phyloP scores from a whole-genome alignment of 2,329 filamentous ascomycete species.

The Hirsutella thompsonii region DNA sequence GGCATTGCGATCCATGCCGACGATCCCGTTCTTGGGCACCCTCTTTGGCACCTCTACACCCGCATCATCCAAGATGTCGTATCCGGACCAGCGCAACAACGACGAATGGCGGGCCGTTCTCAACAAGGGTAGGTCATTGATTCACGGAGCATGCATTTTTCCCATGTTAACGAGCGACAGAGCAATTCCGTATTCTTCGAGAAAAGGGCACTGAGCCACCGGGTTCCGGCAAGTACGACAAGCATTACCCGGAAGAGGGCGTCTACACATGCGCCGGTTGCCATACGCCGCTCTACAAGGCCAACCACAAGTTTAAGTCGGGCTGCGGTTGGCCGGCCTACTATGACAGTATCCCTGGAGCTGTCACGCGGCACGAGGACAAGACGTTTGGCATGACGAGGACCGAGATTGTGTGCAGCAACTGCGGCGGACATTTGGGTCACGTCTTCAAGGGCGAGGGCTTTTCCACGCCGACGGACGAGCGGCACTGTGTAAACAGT shows the following conservation, averaged over 20 bases:
- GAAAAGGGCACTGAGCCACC: slow-evolving; percentile 83
- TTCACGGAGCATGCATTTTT: background rate
- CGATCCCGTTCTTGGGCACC: slow-evolving; percentile 64
- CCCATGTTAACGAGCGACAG: slow-evolving; percentile 30
- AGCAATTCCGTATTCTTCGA: slow-evolving; percentile 90
- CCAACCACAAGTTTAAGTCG: slow-evolving; percentile 88
- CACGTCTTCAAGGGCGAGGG: slow-evolving; percentile 91
- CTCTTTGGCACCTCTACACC: slow-evolving; percentile 56
- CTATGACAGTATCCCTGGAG: slow-evolving; percentile 87
- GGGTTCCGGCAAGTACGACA: slow-evolving; percentile 72
- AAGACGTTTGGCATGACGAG: slow-evolving; percentile 65
- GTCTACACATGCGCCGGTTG: slow-evolving; percentile 85
- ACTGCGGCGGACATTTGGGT: slow-evolving; percentile 89
- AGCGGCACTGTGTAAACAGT: slow-evolving; percentile 95
- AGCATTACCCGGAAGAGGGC: slow-evolving; percentile 64
- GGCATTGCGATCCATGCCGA: slow-evolving; percentile 50
- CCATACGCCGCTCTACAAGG: slow-evolving; percentile 78
- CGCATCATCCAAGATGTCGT: slow-evolving; percentile 49
- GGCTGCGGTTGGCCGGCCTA: slow-evolving; percentile 98
- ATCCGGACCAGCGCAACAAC: slow-evolving; percentile 67
- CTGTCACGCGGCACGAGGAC: slow-evolving; percentile 74
- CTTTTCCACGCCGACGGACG: slow-evolving; percentile 75
- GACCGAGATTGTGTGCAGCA: slow-evolving; percentile 88
- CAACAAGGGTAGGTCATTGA: slow-evolving; percentile 31
- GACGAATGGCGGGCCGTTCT: slow-evolving; percentile 86